Evolutionary conservation across 1,284 basidiomycete genomes (phyloP).

Genomic region (Microbotryum scabiosae): DNA sequence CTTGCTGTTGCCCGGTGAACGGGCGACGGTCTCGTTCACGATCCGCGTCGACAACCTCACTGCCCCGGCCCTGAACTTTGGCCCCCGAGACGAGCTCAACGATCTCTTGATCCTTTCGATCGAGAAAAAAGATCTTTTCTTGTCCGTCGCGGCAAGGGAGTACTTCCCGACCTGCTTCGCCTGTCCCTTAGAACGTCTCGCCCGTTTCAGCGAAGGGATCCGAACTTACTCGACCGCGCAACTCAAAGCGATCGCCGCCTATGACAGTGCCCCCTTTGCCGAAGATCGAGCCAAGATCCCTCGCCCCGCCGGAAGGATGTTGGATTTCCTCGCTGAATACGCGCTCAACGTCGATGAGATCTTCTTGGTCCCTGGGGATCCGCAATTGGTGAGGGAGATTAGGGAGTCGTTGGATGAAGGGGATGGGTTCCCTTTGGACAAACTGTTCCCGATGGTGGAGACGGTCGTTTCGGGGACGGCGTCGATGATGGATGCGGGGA

Average conservation of each 20-base stretch:
- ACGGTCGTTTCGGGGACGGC: too few relatives aligned
- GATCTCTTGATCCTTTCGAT: constrained; percentile 25
- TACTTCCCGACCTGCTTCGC: constrained; percentile 24
- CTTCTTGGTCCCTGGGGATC: constrained; percentile 8
- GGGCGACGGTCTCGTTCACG: constrained; percentile 10
- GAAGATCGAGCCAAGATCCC: constrained; percentile 3
- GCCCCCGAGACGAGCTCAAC: constrained; percentile 1
- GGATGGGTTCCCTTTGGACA: constrained; percentile 10
- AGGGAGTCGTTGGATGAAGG: constrained; percentile 23
- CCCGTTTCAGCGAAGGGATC: constrained; percentile 6
- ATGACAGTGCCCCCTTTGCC: not conserved
- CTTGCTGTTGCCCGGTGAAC: constrained; percentile 12
- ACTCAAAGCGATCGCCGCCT: not conserved
- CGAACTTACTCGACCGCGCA: not conserved
- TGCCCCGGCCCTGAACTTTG: constrained; percentile 6
- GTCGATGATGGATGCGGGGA: too few relatives aligned
- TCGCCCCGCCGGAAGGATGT: constrained; percentile 3
- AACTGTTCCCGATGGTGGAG: not conserved
- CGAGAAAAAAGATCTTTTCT: constrained; percentile 25
- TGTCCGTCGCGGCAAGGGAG: constrained; percentile 9
- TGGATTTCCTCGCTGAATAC: constrained; percentile 22
- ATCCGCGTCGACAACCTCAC: constrained; percentile 9
- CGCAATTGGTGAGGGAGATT: not conserved
- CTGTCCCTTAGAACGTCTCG: constrained; percentile 6
- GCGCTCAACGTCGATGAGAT: constrained; percentile 6